phyloP scores from a whole-genome alignment of 139 green algal species.

The Haematococcus lacustris region DNA sequence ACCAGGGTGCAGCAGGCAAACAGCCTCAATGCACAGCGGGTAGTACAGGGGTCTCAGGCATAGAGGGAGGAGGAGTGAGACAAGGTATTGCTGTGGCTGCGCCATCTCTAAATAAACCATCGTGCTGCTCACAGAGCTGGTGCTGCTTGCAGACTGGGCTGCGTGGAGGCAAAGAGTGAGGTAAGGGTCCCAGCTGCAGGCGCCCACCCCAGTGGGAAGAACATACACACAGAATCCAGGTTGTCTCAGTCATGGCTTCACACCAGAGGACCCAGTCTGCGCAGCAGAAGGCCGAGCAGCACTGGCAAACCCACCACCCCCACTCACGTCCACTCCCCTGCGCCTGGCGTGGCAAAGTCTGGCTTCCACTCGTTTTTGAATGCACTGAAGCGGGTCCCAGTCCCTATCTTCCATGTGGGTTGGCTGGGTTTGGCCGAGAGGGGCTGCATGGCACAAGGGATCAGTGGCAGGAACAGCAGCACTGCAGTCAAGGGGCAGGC shows the following conservation, averaged over 20 bases:
- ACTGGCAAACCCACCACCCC: background rate
- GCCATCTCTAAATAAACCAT: background rate
- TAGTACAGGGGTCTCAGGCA: background rate
- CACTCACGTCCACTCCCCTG: constrained; percentile 10
- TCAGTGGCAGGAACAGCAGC: background rate
- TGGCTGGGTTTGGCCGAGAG: constrained; percentile 16
- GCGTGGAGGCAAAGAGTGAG: background rate
- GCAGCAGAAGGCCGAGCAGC: background rate
- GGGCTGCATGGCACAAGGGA: constrained; percentile 1
- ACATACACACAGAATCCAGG: background rate
- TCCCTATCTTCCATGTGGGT: constrained; percentile 10
- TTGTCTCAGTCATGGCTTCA: background rate
- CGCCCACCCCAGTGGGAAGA: background rate
- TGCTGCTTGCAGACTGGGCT: background rate
- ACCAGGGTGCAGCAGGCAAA: background rate
- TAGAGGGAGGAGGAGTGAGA: background rate
- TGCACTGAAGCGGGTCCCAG: constrained; percentile 16
- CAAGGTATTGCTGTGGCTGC: background rate
- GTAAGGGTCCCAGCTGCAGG: background rate
- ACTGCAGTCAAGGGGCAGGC: background rate
- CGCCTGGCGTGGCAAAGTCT: constrained; percentile 15
- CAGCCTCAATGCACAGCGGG: background rate
- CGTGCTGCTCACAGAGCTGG: background rate
- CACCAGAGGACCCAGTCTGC: background rate
- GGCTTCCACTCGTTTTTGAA: constrained; percentile 17